A percentile compares a stretch with the other conserved stretches of the same genome.
phyloP scores from a whole-genome alignment of 257 asterid species.

The Gardenia jasminoides region DNA sequence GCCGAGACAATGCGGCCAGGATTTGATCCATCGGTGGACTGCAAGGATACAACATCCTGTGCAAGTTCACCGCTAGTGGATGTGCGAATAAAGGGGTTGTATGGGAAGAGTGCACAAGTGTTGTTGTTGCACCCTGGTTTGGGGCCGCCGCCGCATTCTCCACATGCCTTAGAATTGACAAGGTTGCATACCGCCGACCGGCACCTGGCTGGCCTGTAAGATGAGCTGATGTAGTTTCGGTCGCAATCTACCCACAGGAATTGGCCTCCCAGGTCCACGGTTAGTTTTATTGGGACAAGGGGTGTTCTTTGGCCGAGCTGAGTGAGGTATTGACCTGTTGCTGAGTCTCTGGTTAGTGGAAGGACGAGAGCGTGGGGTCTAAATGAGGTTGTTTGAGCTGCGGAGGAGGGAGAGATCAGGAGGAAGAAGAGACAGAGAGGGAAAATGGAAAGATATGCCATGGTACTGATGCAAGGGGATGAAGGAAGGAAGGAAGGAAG shows the following conservation, averaged over 20 bases:
- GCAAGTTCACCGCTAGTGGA: constrained; percentile 22
- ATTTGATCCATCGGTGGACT: constrained; percentile 27
- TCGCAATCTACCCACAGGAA: constrained; percentile 35
- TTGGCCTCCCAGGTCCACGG: constrained; percentile 34
- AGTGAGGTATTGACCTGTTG: constrained; percentile 30
- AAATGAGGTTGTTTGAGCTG: constrained; percentile 16
- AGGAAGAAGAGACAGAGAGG: not conserved
- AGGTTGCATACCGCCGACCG: constrained; percentile 13
- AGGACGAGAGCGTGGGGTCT: constrained; percentile 24
- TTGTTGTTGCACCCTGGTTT: constrained; percentile 26
- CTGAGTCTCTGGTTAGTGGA: constrained; percentile 22
- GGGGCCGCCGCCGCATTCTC: not conserved
- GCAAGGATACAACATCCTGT: constrained; percentile 21
- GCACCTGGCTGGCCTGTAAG: constrained; percentile 15
- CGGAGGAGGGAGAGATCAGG: constrained; percentile 17
- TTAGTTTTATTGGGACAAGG: constrained; percentile 18
- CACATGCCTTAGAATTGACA: not conserved
- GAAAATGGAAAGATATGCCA: not conserved
- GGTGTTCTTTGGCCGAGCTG: constrained; percentile 38
- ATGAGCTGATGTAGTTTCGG: constrained; percentile 20
- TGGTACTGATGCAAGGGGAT: too few species aligned
- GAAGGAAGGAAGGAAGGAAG: too few species aligned
- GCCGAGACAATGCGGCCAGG: constrained; percentile 25
- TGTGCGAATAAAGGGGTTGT: constrained; percentile 3
- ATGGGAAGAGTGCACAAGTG: constrained; percentile 13